phyloP scores from a whole-genome alignment of 1,139 yeast genomes.

The Arxiozyma bovina region DNA sequence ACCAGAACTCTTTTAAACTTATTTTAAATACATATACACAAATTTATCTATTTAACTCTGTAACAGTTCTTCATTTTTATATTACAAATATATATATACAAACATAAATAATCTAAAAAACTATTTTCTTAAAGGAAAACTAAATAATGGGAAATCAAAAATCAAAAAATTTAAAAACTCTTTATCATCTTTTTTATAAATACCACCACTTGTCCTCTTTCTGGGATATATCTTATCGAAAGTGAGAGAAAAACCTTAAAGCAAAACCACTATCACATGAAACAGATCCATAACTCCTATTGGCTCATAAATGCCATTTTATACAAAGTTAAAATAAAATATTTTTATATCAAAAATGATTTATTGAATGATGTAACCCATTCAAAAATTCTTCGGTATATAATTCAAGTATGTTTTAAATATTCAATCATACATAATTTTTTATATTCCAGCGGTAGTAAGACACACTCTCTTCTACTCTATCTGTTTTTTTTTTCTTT shows the following conservation, averaged over 20 bases:
- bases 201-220: neutral
- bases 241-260: neutral
- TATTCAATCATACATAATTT: neutral
- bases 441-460: neutral
- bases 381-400: neutral
- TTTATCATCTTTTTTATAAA: too few species aligned
- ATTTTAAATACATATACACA: too few species aligned
- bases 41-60: too few species aligned
- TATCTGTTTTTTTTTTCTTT: neutral
- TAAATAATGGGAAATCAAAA: neutral
- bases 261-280: neutral
- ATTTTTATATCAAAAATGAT: neutral
- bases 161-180: too few species aligned
- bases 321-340: neutral
- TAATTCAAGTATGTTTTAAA: conserved; percentile 2
- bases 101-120: too few species aligned
- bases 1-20: too few species aligned
- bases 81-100: too few species aligned
- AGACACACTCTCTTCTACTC: too few species aligned
- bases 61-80: too few species aligned
- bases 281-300: neutral
- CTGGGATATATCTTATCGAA: neutral
- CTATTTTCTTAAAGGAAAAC: too few species aligned
- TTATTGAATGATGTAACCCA: neutral
- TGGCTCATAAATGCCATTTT: neutral